Base-by-base conservation (phyloP, 352 stramenopile species). In the Peronospora belbahrii region DNA sequence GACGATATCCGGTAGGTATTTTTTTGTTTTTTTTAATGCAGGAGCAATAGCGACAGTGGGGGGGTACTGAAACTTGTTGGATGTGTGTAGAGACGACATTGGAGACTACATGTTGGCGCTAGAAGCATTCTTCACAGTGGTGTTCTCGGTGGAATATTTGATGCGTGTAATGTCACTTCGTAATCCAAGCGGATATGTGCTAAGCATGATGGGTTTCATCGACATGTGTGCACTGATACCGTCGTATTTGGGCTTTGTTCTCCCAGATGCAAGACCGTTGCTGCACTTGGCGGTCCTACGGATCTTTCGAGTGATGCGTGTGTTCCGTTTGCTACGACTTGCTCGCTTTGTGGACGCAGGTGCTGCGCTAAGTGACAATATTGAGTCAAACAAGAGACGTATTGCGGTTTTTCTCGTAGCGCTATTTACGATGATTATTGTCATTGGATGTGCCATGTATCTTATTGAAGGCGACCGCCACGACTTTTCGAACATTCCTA, bases 401-500 rank as follows among this genome's bases (percentile, higher is more conserved):
- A 80, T 90, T 40, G 73, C 66, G 0, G 74, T 90, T 11, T 90
- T 88, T 52, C 75, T 88, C 30, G 74, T 84, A 47, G 74, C 68
- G 19, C 57, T 82, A 4, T 86, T 85, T 33, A 80, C 71, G 8
- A 74, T 90, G 59, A 86, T 88, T 53, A 56, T 86, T 24, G 76
- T 90, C 34, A 87, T 90, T 42, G 78, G 78, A 17, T 90, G 78
- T 39, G 65, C 75, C 32, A 90, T 90, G 75, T 90, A 90, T 50
- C 48, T 90, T 36, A 87, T 90, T 53, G 78, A 90, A 65, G 78
- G 76, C 23, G 78, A 87, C 38, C 55, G 59, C 11, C 67, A 88
- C 49, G 78, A 79, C 20, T 90, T 88, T 48, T 85, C 75, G n/a
- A 93, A 91, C 49, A 93, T 93, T 48, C 82, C 82, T 6, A 74